Evolutionary conservation across 2,329 filamentous ascomycete genomes (phyloP), one percentile per base, ranked within the genome.

Genomic region (Cladophialophora exuberans): DNA sequence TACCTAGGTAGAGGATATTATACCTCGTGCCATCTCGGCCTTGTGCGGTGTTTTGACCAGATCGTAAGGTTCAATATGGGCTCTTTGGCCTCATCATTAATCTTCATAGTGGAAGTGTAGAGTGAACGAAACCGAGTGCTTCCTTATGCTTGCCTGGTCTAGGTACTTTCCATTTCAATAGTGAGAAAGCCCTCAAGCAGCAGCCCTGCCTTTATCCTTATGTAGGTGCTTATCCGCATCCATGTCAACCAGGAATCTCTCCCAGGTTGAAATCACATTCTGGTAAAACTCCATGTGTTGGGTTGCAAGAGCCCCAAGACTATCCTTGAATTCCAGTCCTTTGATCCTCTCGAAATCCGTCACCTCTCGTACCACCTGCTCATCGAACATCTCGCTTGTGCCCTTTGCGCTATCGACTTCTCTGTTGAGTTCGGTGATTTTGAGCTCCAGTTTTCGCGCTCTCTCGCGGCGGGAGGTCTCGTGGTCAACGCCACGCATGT

Each of bases 291-390:
- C 83, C 35, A 96, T 84, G 70, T 99, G 90, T 15, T 89, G 85
- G 67, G 93, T 87, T 0, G 93, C 90, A 44, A 99, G 73, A 2
- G 84, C 85, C 2, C 90, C 90, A 45, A 99, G 80, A 64, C 94
- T 92, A 61, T 87, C 83, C 71, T 90, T 89, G 73, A 99, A 95
- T 78, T 99, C 93, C 36, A 89, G 79, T 33, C 90, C 85, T 79
- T 99, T 99, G 79, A 97, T 97, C 53, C 92, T 83, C 75, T 99
- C 94, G 74, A 99, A 99, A 69, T 97, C 92, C 17, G 83, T 82
- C 1, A 97, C 89, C 71, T 99, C 94, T 66, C 89, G 88, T 38
- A 97, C 88, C 1, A 97, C 93, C 73, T 97, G 91, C 69, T 97
- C 92, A 72, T 97, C 94, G 67, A 99, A 99, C 69, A 90, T 87